These are phyloP conservation scores for Aureobasidium sp. DNA, from an alignment of 2,329 filamentous ascomycete species.

Conservation along the genomic window DNA sequence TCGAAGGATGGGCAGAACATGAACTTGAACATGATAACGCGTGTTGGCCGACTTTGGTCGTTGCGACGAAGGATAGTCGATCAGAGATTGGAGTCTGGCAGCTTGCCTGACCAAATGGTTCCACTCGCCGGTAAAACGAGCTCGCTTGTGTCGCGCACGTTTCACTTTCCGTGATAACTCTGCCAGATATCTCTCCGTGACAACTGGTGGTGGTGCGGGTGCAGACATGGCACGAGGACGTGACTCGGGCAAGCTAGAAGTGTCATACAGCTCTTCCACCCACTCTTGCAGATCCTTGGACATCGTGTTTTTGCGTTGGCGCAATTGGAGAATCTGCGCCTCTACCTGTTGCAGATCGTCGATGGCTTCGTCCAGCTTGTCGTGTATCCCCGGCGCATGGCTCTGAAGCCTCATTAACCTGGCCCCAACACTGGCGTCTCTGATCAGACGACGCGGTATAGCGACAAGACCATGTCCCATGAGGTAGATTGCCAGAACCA, in stretches of 20 bases:
- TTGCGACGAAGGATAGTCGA: constrained; percentile 76
- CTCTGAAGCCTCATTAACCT: constrained; percentile 68
- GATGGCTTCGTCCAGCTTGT: constrained; percentile 79
- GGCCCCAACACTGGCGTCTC: constrained; percentile 68
- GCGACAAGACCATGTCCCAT: constrained; percentile 97
- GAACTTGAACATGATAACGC: constrained; percentile 69
- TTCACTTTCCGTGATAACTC: constrained; percentile 77
- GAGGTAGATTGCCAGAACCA: constrained; percentile 86
- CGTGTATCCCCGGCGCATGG: constrained; percentile 73
- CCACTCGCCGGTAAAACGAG: constrained; percentile 82
- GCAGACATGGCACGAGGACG: constrained; percentile 27
- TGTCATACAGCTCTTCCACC: constrained; percentile 89
- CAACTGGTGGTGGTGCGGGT: constrained; percentile 61
- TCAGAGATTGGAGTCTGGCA: constrained; percentile 66
- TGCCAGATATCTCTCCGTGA: constrained; percentile 89
- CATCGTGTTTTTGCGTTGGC: constrained; percentile 71
- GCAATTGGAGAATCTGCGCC: constrained; percentile 69
- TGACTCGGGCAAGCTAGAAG: constrained; percentile 60
- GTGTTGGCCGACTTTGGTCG: constrained; percentile 62
- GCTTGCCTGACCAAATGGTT: constrained; percentile 68
- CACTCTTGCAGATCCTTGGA: constrained; percentile 75
- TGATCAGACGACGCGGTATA: constrained; percentile 73
- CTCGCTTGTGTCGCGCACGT: constrained; percentile 73
- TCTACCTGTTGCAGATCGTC: constrained; percentile 75
- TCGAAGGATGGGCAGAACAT: constrained; percentile 62